Evolutionary conservation across 768 basidiomycete genomes (phyloP), one percentile per base, ranked within the genome.

Genomic region (Chalciporus piperatus): DNA sequence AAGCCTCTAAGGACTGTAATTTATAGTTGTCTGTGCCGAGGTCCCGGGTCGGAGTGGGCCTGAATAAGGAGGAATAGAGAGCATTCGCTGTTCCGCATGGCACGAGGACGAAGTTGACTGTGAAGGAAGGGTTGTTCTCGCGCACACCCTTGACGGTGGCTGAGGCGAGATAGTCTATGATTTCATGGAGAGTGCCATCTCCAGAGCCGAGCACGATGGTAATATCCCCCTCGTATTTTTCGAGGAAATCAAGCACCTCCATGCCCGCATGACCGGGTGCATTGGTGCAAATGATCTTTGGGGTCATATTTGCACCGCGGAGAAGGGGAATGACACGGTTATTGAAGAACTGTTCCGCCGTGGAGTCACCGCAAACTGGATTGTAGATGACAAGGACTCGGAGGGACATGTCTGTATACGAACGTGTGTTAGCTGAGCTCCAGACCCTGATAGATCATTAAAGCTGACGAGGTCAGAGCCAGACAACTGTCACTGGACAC

Each of bases 21-120:
- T 73, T 77, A 67, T 82, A 80, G 13, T 67, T 52, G 9, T 63
- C 40, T 20, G 69, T 50, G 14, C 4, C 22, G 22, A 22, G 22
- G 4, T 68, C 50, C 46, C 53, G 60, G 14, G 58, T 56, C 9
- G 62, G 27, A 17, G 52, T 41, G 0, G 82, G 79, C 0, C 84
- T 84, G 67, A 88, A 95, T 25, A 93, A 70, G 7, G 89, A 84
- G 6, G 81, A 76, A 68, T 87, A 94, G 30, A 97, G 76, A 0
- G 96, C 96, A 66, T 98, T 98, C 39, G 93, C 94, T n/a, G 93
- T 96, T 22, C 93, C 93, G 45, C 80, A 80, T 4, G 93, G 92
- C 40, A 89, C 71, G 42, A 79, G 77, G 16, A 73, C 82, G 54
- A 85, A 72, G 30, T 61, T 62, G 49, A 85, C 32, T 58, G 59